These are phyloP conservation scores for Alternaria infectoria DNA, from an alignment of 2,329 filamentous ascomycete species.

Conservation along the genomic window DNA sequence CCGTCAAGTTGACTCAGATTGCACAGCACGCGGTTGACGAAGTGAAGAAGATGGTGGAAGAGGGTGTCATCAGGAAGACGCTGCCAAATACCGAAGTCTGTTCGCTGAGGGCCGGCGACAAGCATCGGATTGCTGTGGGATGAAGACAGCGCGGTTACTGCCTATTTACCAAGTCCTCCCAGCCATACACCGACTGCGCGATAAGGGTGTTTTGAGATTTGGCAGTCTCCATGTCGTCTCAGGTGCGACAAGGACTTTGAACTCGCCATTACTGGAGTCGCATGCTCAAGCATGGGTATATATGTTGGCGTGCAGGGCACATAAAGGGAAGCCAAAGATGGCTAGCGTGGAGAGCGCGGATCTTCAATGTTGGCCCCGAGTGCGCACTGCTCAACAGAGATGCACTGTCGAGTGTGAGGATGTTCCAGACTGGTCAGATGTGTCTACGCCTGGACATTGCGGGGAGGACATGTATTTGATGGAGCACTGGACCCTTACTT, in stretches of 20 bases:
- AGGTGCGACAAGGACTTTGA: neutral
- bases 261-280: neutral
- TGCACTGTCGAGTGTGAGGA: neutral
- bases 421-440: neutral
- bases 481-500: neutral
- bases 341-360: neutral
- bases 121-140: slow-evolving; percentile 26
- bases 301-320: neutral
- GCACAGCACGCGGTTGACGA: slow-evolving; percentile 39
- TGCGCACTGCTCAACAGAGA: neutral
- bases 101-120: slow-evolving; percentile 27
- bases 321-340: neutral
- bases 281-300: neutral
- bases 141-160: slow-evolving; percentile 6
- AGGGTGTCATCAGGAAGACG: slow-evolving; percentile 17
- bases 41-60: slow-evolving; percentile 36
- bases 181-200: neutral
- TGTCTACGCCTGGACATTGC: neutral
- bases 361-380: neutral
- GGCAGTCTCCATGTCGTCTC: neutral
- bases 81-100: slow-evolving; percentile 24
- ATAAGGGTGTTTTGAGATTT: neutral
- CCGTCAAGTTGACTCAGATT: slow-evolving; percentile 59
- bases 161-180: neutral
- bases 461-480: neutral